Conservation (phyloP, 805 yeast genomes). For the Cyberlindnera euphorbiae region DNA sequence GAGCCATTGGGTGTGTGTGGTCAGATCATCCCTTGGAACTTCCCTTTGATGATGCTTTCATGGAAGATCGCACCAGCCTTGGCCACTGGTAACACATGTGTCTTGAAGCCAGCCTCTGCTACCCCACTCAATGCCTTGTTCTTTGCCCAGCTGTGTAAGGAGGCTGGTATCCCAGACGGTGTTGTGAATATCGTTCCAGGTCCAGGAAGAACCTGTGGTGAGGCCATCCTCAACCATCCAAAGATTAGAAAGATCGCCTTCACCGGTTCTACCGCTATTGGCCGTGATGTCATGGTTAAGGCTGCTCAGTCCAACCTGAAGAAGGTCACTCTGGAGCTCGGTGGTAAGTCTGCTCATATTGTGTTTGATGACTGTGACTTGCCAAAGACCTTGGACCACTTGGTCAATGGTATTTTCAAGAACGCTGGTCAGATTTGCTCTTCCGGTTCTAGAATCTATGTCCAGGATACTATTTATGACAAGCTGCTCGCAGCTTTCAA, state of each 20-base stretch:
- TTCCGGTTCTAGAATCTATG: constrained; percentile 75
- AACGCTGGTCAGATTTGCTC: constrained; percentile 83
- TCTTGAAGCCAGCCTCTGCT: constrained; percentile 71
- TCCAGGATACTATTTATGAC: constrained; percentile 70
- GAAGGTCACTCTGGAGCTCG: constrained; percentile 76
- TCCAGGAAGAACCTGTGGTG: constrained; percentile 69
- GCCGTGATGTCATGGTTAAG: constrained; percentile 63
- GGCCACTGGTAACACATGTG: constrained; percentile 70
- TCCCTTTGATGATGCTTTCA: constrained; percentile 73
- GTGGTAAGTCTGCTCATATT: constrained; percentile 80
- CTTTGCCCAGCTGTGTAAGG: constrained; percentile 54
- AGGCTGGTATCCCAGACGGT: constrained; percentile 74
- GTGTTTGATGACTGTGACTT: constrained; percentile 67
- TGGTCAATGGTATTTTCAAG: constrained; percentile 66
- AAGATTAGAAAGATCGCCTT: constrained; percentile 71
- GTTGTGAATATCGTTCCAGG: constrained; percentile 73
- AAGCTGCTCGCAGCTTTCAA: constrained; percentile 54
- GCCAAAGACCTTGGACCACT: constrained; percentile 40
- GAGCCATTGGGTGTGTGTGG: constrained; percentile 84
- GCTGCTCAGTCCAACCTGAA: constrained; percentile 71
- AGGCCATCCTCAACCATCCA: constrained; percentile 63
- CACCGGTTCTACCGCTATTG: constrained; percentile 78
- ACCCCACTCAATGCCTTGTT: constrained; percentile 71
- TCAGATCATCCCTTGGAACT: constrained; percentile 82
- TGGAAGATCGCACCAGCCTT: constrained; percentile 81